These are phyloP conservation scores for Dendrostoma leiphaemia DNA, from an alignment of 2,329 filamentous ascomycete genomes.

Conservation along the genomic window DNA sequence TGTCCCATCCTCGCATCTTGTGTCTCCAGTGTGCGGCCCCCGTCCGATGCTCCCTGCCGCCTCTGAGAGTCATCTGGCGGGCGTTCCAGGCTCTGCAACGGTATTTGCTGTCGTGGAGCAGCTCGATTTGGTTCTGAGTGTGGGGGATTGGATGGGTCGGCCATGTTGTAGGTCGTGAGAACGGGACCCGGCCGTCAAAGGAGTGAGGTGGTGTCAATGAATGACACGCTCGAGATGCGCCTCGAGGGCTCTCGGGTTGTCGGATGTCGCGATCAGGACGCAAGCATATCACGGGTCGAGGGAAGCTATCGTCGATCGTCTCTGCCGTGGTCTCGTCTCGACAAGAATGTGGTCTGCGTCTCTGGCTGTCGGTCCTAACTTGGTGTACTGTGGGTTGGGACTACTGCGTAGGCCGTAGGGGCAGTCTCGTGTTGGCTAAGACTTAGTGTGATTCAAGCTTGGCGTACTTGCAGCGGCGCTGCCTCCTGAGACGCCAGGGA, in stretches of 20 bases:
- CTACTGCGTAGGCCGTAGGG: too few relatives aligned
- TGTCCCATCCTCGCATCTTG: slow-evolving; percentile 12
- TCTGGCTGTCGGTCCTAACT: background rate
- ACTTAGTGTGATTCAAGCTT: background rate
- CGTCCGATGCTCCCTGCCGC: background rate
- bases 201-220: background rate
- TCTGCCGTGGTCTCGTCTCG: background rate
- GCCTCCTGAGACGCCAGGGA: slow-evolving; percentile 7
- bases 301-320: too few relatives aligned
- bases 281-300: slow-evolving; percentile 9
- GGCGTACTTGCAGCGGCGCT: background rate
- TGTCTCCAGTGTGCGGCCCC: slow-evolving; percentile 2
- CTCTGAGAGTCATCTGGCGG: slow-evolving; percentile 9
- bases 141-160: slow-evolving; percentile 13
- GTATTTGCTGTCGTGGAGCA: slow-evolving; percentile 7
- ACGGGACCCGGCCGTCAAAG: background rate
- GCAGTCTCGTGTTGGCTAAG: background rate
- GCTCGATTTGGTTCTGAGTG: slow-evolving; percentile 6
- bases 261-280: background rate
- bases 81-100: slow-evolving; percentile 19
- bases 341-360: background rate
- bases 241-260: background rate
- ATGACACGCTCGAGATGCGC: slow-evolving; percentile 10
- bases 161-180: slow-evolving; percentile 9
- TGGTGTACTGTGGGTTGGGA: background rate